A percentile compares a stretch with the other conserved stretches of the same genome.
Conservation (phyloP, 805 yeast genomes). For the Metschnikowia chrysomelidarum region DNA sequence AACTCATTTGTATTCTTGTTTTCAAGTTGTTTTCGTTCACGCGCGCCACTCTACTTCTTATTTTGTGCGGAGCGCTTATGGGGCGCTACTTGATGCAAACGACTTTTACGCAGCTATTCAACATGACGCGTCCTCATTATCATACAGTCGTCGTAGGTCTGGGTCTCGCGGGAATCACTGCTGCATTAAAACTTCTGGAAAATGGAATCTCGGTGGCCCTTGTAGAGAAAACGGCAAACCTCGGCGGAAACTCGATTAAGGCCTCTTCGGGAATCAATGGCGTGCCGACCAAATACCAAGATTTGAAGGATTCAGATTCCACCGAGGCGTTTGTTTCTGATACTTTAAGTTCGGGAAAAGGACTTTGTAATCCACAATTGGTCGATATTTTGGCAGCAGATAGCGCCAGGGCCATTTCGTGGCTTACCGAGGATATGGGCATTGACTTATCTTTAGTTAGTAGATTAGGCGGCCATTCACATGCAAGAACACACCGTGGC, state of each 20-base stretch:
- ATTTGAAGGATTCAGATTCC: conserved; percentile 23
- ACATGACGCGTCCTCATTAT: conserved; percentile 4
- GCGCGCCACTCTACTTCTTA: no score
- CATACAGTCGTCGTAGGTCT: conserved; percentile 47
- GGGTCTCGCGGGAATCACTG: conserved; percentile 56
- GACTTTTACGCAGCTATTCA: not conserved
- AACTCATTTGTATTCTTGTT: no score
- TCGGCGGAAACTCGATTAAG: conserved; percentile 61
- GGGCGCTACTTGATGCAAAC: conserved; percentile 5
- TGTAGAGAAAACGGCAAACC: conserved; percentile 46
- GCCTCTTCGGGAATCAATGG: conserved; percentile 63
- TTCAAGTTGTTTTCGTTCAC: no score
- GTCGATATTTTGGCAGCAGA: conserved; percentile 25
- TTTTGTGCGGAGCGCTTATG: conserved; percentile 9
- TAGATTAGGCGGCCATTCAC: conserved; percentile 41
- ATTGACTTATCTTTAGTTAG: conserved; percentile 33
- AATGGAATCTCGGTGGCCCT: conserved; percentile 42
- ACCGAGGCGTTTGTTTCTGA: conserved; percentile 27
- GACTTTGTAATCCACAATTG: conserved; percentile 24
- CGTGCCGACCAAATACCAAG: conserved; percentile 30
- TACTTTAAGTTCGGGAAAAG: conserved; percentile 34
- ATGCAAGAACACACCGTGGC: conserved; percentile 41
- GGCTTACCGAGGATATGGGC: conserved; percentile 28
- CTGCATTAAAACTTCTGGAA: conserved; percentile 38
- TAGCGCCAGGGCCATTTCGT: conserved; percentile 31